Base-by-base conservation (phyloP, 1,284 basidiomycete genomes). In the Ganoderma boninense region DNA sequence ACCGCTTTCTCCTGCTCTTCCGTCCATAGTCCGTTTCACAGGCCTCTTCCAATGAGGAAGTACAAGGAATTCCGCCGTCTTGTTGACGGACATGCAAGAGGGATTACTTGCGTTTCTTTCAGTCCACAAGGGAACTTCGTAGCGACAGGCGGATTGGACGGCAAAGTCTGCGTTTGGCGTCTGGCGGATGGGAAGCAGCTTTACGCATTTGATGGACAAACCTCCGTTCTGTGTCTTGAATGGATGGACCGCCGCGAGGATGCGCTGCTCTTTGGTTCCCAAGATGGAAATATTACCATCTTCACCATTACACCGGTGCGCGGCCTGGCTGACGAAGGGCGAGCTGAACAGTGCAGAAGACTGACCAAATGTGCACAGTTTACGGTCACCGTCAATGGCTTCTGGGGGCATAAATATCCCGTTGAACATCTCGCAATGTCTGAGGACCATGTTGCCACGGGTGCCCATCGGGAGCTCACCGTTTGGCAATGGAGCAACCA, bases 341-440 rank as follows among this genome's bases (percentile, higher is more conserved):
- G 2, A 29, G 18, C 35, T 4, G n/a, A 4, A n/a, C 40, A 5
- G 14, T 29, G 11, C 26, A 65, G 68, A 56, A 44, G 8, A 23
- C 26, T 4, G n/a, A n/a, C n/a, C n/a, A 8, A 43, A 43, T 43
- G 42, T 16, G 42, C 42, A 43, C 8, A 43, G 42, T 43, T 43
- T 43, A 43, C 42, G 8, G 8, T 43, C 42, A 43, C 7, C 7
- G 42, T 69, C 0, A 23, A 20, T 4, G 65, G 68, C 20, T 69
- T 69, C 29, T 56, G 38, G 59, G 69, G 61, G 0, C 69, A 69
- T 29, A 32, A 32, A 23, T 63, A 42, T 63, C 69, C 69, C 1
- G 52, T 69, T 0, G 69, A 69, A 54, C 40, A 65, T n/a, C 64
- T 69, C 18, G 69, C 65, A 7, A 13, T 64, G 14, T 32, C 46